A percentile compares a stretch with the other conserved stretches of the same genome.
Conservation (phyloP, 139 green algal species). For the Closterium sp. region DNA sequence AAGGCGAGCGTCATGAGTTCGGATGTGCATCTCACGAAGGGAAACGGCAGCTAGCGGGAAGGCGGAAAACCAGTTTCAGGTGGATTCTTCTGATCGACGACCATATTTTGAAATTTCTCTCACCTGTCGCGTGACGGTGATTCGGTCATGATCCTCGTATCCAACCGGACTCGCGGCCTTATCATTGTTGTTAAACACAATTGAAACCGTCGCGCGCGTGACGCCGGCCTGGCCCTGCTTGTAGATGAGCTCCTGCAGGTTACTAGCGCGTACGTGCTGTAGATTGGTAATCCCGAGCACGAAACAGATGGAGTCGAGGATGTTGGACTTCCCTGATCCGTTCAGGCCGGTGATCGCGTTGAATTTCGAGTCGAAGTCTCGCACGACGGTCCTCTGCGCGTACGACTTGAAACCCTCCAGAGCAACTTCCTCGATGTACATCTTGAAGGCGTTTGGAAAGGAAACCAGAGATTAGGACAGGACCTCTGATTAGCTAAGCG, state of each 20-base stretch:
- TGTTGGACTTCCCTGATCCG: slow-evolving; percentile 97
- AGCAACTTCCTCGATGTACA: slow-evolving; percentile 94
- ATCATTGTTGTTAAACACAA: slow-evolving; percentile 94
- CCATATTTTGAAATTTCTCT: background rate
- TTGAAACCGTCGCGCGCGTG: slow-evolving; percentile 95
- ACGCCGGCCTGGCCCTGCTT: slow-evolving; percentile 97
- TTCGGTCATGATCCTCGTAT: slow-evolving; percentile 89
- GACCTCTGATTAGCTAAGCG: too few relatives aligned
- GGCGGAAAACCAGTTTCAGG: background rate
- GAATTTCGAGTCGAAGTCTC: slow-evolving; percentile 89
- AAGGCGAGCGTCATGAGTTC: background rate
- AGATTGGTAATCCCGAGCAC: slow-evolving; percentile 96
- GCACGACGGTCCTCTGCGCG: slow-evolving; percentile 79
- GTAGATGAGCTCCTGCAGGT: slow-evolving; percentile 97
- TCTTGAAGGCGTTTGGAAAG: slow-evolving; percentile 48
- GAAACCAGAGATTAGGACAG: background rate
- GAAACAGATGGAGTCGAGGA: slow-evolving; percentile 99
- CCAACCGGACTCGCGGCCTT: slow-evolving; percentile 75
- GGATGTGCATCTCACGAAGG: background rate
- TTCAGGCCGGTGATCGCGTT: slow-evolving; percentile 99
- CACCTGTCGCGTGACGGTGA: slow-evolving; percentile 90
- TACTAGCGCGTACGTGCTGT: slow-evolving; percentile 84
- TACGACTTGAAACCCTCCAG: slow-evolving; percentile 99
- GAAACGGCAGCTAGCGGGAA: background rate
- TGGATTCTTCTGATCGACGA: background rate